Evolutionary conservation across 345 rosid genomes (phyloP).

Genomic region (Euphorbia lathyris): DNA sequence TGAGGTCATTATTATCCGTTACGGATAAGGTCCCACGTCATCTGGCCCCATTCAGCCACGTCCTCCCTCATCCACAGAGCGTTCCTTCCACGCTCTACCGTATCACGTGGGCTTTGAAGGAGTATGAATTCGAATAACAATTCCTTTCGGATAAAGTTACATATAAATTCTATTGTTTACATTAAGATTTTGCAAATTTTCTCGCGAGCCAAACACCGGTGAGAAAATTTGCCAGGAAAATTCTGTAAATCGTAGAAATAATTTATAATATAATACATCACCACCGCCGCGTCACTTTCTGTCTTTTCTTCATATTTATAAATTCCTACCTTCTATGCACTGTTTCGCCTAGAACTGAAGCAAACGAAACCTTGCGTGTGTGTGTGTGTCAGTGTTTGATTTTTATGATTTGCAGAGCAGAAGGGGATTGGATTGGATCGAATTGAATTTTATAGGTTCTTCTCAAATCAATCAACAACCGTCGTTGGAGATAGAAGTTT

Average conservation of each 20-base stretch:
- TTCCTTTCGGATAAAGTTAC: slow-evolving; percentile 5
- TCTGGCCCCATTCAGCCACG: not conserved
- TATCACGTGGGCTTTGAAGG: slow-evolving; percentile 1
- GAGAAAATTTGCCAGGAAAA: not conserved
- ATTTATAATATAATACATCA: not conserved
- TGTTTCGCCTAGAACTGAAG: slow-evolving; percentile 11
- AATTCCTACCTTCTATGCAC: not conserved
- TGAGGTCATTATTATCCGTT: not conserved
- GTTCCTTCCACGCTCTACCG: slow-evolving; percentile 5
- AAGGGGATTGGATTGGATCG: not conserved
- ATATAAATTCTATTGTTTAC: not conserved
- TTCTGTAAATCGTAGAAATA: too few relatives aligned
- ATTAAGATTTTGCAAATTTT: slow-evolving; percentile 3
- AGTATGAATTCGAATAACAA: not conserved
- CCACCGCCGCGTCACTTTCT: slow-evolving; percentile 15
- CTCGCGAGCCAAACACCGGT: slow-evolving; percentile 10
- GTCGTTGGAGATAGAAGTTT: slow-evolving; percentile 22
- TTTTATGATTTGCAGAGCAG: too few relatives aligned
- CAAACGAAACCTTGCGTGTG: slow-evolving; percentile 27
- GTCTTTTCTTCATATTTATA: not conserved
- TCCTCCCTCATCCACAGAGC: slow-evolving; percentile 15
- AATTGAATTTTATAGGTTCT: not conserved
- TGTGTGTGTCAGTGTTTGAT: not conserved
- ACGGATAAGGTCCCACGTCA: slow-evolving; percentile 35
- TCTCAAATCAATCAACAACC: slow-evolving; percentile 4